Conservation (phyloP, 2,329 filamentous ascomycete species). For the Colletotrichum coccodes region DNA sequence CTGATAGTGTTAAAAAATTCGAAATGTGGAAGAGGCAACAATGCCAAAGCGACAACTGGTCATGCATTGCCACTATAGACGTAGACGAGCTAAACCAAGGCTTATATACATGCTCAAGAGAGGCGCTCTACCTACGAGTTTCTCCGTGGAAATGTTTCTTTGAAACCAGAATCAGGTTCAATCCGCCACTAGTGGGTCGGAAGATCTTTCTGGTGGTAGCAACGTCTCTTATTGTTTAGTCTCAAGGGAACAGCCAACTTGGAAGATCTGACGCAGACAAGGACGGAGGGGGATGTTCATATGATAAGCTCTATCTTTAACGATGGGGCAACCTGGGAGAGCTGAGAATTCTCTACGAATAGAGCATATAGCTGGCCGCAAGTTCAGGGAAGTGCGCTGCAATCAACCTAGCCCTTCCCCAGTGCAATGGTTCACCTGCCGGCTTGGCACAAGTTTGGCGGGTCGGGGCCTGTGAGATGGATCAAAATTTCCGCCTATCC, state of each 20-base stretch:
- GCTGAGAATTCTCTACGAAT: background rate
- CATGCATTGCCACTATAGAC: background rate
- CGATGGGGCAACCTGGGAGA: background rate
- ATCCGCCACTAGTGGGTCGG: background rate
- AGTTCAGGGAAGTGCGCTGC: too few species aligned
- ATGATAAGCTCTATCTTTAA: background rate
- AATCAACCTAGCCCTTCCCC: background rate
- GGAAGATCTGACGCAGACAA: background rate
- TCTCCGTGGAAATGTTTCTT: background rate
- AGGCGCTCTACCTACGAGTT: background rate
- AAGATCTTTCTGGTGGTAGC: too few species aligned
- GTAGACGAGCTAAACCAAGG: background rate
- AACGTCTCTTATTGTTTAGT: too few species aligned
- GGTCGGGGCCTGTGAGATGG: background rate
- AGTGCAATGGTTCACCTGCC: background rate
- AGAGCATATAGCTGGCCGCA: too few species aligned
- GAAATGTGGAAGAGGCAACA: background rate
- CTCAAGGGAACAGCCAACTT: background rate
- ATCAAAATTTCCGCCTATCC: background rate
- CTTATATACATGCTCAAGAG: background rate
- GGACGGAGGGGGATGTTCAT: background rate
- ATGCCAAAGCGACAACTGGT: too few species aligned
- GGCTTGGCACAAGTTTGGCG: background rate
- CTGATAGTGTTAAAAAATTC: too few species aligned
- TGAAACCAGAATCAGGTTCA: background rate